A percentile compares a stretch with the other conserved stretches of the same genome.
Conservation (phyloP, 306 rosid species). For the Cucumis melo region DNA sequence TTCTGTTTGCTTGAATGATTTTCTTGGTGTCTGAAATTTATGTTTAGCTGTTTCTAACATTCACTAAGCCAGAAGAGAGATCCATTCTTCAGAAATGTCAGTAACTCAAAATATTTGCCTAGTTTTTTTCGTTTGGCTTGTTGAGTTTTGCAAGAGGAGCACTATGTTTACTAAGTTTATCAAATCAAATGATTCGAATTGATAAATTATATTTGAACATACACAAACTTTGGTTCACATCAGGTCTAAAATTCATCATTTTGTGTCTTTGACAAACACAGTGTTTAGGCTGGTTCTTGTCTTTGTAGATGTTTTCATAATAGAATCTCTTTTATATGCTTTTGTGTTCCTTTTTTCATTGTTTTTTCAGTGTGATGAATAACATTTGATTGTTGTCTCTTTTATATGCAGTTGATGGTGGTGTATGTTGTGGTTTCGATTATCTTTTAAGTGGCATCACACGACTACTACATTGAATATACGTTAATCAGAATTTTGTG, state of each 20-base stretch:
- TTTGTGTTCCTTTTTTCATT: background rate
- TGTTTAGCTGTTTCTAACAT: background rate
- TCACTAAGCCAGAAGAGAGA: background rate
- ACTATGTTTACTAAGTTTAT: background rate
- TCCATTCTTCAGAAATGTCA: background rate
- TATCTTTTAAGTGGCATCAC: background rate
- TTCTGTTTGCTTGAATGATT: background rate
- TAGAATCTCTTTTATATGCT: background rate
- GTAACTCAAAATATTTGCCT: background rate
- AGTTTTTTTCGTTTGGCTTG: background rate
- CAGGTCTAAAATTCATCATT: background rate
- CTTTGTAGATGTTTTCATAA: background rate
- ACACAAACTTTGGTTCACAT: background rate
- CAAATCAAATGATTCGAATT: background rate
- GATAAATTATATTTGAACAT: background rate
- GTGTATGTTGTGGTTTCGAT: background rate
- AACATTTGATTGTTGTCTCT: background rate
- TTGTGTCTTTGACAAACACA: background rate
- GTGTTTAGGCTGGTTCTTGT: background rate
- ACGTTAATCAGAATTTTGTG: background rate
- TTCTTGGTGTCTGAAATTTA: background rate
- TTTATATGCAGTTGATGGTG: slow-evolving; percentile 1
- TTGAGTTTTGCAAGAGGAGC: background rate
- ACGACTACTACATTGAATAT: background rate
- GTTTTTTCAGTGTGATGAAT: background rate